Evolutionary conservation across 164 flowering plant genomes (phyloP).

Genomic region (Sextonia rubra): DNA sequence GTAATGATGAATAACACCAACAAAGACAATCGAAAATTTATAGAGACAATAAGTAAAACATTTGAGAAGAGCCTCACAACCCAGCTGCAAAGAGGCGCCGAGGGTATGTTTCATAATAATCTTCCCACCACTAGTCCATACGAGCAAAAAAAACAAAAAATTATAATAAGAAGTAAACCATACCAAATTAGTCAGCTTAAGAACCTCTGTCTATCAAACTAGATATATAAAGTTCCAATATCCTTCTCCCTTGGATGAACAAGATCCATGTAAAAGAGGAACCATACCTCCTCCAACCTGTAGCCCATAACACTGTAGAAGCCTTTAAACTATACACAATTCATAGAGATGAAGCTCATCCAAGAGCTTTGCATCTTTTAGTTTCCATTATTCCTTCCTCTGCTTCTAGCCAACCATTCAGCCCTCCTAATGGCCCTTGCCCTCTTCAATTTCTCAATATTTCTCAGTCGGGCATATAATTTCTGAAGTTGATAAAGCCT

Average conservation of each 20-base stretch:
- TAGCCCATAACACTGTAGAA: neutral
- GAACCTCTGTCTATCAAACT: neutral
- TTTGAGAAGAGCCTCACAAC: too few relatives aligned
- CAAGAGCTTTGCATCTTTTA: conserved; percentile 4
- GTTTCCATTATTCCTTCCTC: conserved; percentile 20
- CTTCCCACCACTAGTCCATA: too few relatives aligned
- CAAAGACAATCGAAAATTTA: too few relatives aligned
- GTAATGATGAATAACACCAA: too few relatives aligned
- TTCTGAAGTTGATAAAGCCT: conserved; percentile 39
- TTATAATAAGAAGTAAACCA: neutral
- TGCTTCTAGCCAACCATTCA: conserved; percentile 20
- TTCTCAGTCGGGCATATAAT: conserved; percentile 38
- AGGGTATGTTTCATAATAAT: too few relatives aligned
- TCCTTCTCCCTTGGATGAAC: neutral
- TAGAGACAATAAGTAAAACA: too few relatives aligned
- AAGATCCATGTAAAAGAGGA: conserved; percentile 1
- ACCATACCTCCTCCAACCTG: neutral
- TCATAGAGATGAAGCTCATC: neutral
- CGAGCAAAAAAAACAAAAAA: neutral
- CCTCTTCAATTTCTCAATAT: conserved; percentile 33
- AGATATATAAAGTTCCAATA: too few relatives aligned
- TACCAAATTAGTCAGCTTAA: neutral
- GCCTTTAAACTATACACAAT: neutral
- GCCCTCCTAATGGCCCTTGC: conserved; percentile 34
- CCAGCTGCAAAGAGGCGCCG: too few relatives aligned